Conservation (phyloP, 2,329 filamentous ascomycete species). For the Stachybotrys chlorohalonatus region DNA sequence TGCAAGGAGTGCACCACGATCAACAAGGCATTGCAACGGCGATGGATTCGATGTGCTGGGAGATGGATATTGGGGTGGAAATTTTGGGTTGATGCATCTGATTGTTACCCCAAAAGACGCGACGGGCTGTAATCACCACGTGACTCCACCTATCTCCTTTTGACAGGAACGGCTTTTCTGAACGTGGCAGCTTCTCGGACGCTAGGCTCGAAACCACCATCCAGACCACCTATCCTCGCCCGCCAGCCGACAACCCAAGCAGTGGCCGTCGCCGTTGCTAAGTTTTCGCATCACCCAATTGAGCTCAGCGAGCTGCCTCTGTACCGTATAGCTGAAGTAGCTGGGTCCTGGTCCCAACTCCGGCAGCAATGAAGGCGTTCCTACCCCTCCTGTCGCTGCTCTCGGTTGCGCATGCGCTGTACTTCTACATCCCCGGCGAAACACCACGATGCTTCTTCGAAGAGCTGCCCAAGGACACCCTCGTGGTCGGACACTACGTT, state of each 20-base stretch:
- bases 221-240: background rate
- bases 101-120: background rate
- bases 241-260: background rate
- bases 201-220: background rate
- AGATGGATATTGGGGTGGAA: background rate
- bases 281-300: background rate
- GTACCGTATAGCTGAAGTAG: background rate
- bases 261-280: no score
- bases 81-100: background rate
- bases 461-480: constrained; percentile 92
- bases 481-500: constrained; percentile 88
- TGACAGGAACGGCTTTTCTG: constrained; percentile 25
- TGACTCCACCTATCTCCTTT: constrained; percentile 20
- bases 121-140: constrained; percentile 16
- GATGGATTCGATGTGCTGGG: background rate
- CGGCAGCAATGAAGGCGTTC: constrained; percentile 45
- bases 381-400: constrained; percentile 58
- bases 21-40: background rate
- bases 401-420: constrained; percentile 66
- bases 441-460: constrained; percentile 95
- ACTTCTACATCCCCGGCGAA: constrained; percentile 89
- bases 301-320: background rate
- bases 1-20: background rate
- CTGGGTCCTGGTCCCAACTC: background rate
- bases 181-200: constrained; percentile 43